Evolutionary conservation across 1,284 basidiomycete genomes (phyloP), one percentile per base, ranked within the genome.

Genomic region (Cryptococcus sp.): DNA sequence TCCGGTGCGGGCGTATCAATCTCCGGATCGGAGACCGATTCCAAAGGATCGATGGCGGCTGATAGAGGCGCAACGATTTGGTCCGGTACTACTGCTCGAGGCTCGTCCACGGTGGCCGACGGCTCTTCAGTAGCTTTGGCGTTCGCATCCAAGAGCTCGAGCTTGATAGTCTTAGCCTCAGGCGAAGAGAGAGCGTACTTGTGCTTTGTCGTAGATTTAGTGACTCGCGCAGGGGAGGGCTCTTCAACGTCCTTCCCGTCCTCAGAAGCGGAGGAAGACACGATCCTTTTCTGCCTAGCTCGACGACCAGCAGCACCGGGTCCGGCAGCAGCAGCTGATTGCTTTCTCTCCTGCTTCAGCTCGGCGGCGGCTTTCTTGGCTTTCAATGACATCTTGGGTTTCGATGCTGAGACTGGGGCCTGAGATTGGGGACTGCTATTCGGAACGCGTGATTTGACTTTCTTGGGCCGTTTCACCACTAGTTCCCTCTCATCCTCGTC

Each of bases 201-300:
- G 19, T 16, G n/a, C 5, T 38, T 23, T 17, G 39, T 29, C 16
- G 38, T 19, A 2, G 43, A 45, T 16, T 46, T 19, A 19, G 23
- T 17, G 39, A 45, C 48, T 34, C 19, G 43, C 26, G 46, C 29
- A 10, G 29, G 29, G 13, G 29, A 34, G 13, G 29, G 46, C 19
- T 55, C 46, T 29, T 55, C 50, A 17, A 64, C 41, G 39, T 59
- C 59, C 54, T 55, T 48, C 19, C 63, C 65, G 38, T 54, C 54
- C 15, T 64, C 65, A 1, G 58, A 56, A 4, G 38, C 58, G 26
- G 63, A 57, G 44, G 63, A 65, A 13, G 63, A 65, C 3, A 67
- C 54, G 29, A 67, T 61, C 37, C 65, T 40, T 22, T 59, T 65
- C 46, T 53, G 23, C 22, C 54, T 39, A 10, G 39, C 56, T 17